phyloP scores from a whole-genome alignment of 2,329 filamentous ascomycete genomes.

The Aspergillus sp. region DNA sequence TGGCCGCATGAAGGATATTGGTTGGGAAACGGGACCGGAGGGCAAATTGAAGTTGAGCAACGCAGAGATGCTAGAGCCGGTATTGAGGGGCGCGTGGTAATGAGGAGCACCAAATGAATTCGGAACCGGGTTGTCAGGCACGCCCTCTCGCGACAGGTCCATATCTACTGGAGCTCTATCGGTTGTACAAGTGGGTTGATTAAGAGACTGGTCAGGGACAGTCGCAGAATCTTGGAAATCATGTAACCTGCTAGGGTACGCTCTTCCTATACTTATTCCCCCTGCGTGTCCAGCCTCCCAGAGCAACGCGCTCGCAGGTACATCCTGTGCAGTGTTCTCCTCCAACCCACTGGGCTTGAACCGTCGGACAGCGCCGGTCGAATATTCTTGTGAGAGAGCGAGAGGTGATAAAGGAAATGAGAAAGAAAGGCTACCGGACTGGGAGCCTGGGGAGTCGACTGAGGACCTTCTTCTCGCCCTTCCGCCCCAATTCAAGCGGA shows the following conservation, averaged over 20 bases:
- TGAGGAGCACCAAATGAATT: slow-evolving; percentile 16
- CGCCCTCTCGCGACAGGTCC: slow-evolving; percentile 17
- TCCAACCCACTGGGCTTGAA: slow-evolving; percentile 7
- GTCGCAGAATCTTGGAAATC: slow-evolving; percentile 22
- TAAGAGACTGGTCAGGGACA: slow-evolving; percentile 18
- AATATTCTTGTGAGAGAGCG: slow-evolving; percentile 6
- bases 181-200: slow-evolving; percentile 16
- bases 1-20: slow-evolving; percentile 37
- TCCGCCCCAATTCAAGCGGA: slow-evolving; percentile 78
- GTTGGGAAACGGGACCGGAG: slow-evolving; percentile 31
- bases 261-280: slow-evolving; percentile 16
- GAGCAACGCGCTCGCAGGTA: slow-evolving; percentile 10
- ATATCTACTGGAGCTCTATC: slow-evolving; percentile 23
- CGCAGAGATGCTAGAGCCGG: slow-evolving; percentile 25
- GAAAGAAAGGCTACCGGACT: slow-evolving; percentile 24
- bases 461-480: slow-evolving; percentile 60
- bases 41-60: slow-evolving; percentile 32
- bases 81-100: slow-evolving; percentile 24
- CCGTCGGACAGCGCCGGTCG: slow-evolving; percentile 1
- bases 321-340: slow-evolving; percentile 6
- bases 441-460: slow-evolving; percentile 34
- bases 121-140: slow-evolving; percentile 19
- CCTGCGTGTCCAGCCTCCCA: slow-evolving; percentile 15
- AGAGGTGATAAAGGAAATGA: slow-evolving; percentile 16
- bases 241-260: slow-evolving; percentile 23